Evolutionary conservation across 2,329 filamentous ascomycete genomes (phyloP), one percentile per base, ranked within the genome.

Genomic region (Lecanicillium sp.): DNA sequence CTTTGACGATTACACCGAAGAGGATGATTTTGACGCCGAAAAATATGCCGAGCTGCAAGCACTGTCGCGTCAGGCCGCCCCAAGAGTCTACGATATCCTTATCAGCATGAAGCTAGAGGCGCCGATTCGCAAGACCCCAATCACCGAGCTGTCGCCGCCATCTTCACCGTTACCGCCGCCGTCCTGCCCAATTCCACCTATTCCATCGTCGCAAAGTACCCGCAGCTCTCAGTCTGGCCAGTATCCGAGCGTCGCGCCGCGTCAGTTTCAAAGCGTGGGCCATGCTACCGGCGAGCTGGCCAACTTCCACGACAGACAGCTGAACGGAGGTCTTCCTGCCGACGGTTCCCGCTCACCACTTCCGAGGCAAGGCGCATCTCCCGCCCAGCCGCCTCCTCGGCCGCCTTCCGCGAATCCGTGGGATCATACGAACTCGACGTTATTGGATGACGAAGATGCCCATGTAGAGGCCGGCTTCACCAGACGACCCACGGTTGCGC

Each of bases 1-100:
- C 37, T 76, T 78, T 46, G 74, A 78, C 40, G 72, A 77, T 38
- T 74, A 61, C 45, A 54, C 69, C 44, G 68, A 72, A 36, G 47
- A 57, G 12, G 66, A 71, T 25, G 61, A 61, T 17, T 77, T 77
- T 44, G 69, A 76, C n/a, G 53, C 58, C 18, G 61, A 60, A 14
- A 71, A 69, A 44, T 77, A 69, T 39, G 53, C 59, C 14, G 63
- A 71, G 45, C 57, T 77, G 4, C 68, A 70, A 48, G 61, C 62
- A 28, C 49, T 65, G 5, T 70, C 69, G 13, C 64, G 71, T 39
- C 66, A 65, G 36, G 63, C 66, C 1, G 71, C 72, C 2, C 64
- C 69, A 1, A 62, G 59, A 36, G 66, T 75, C 11, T 57, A 65
- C 34, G 68, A 75, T 36, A 65, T 72, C 22, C 55, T 78, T 13